Evolutionary conservation across 345 rosid species (phyloP).

Genomic region (Fremontodendron californicum): DNA sequence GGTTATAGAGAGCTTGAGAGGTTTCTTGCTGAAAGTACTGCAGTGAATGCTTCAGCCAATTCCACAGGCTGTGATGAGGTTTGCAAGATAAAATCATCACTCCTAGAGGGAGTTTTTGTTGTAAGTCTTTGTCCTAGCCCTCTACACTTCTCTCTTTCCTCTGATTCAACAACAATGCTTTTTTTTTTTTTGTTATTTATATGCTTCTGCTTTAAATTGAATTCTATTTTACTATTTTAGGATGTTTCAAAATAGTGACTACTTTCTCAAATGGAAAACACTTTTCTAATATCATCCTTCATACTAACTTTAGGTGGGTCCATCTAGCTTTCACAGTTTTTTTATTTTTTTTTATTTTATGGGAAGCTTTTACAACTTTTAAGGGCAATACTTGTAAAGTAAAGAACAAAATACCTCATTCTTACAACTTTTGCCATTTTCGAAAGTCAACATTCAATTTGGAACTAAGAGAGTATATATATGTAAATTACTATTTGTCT

Average conservation of each 20-base stretch:
- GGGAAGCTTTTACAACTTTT: neutral
- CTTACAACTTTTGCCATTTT: neutral
- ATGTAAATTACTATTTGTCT: neutral
- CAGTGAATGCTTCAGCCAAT: constrained; percentile 39
- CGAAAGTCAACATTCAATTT: neutral
- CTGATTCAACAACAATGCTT: too few relatives aligned
- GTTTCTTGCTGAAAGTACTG: constrained; percentile 68
- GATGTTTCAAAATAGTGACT: neutral
- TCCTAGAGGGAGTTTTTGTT: constrained; percentile 82
- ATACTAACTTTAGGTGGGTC: neutral
- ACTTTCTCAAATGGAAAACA: neutral
- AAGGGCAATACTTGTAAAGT: neutral
- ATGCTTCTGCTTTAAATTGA: neutral
- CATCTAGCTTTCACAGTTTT: neutral
- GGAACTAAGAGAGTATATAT: neutral
- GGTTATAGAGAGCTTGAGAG: constrained; percentile 60
- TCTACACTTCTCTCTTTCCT: neutral
- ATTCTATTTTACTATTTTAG: neutral
- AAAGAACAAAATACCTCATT: neutral
- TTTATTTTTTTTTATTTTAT: neutral
- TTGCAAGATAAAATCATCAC: constrained; percentile 83
- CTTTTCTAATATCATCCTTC: neutral
- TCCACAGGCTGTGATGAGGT: constrained; percentile 63
- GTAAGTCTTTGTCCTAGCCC: constrained; percentile 44
- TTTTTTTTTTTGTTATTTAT: neutral